Evolutionary conservation across 768 basidiomycete genomes (phyloP), one percentile per base, ranked within the genome.

Genomic region (Leccinum subgranulosum): DNA sequence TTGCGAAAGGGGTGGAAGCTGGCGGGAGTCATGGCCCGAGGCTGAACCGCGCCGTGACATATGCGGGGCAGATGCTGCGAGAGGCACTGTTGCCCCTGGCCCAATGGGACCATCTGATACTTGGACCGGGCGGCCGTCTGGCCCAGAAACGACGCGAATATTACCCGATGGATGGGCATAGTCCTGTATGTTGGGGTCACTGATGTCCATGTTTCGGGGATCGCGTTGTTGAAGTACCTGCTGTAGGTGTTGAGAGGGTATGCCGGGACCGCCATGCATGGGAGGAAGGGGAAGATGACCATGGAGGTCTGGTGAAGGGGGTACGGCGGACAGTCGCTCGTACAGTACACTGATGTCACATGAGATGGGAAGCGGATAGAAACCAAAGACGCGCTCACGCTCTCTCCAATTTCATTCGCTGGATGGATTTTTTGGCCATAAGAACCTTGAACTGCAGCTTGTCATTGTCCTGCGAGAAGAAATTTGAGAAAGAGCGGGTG

Each of bases 391-490:
- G 59, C 57, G 84, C 90, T 78, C 66, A 93, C 92, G 90, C 90
- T 77, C 92, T 79, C 74, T 94, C 92, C 56, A 94, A 78, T 73
- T 91, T 88, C 83, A 92, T 88, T 43, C 92, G 81, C 71, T 91
- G 90, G 45, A 94, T 91, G 66, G 84, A 87, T 64, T 86, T 85
- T 73, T 89, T 92, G 29, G 90, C 84, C 68, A 86, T 80, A 28
- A 90, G 76, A 36, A 92, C 84, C 71, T 91, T 90, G 79, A 86
- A 84, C 69, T 88, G 83, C 58, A 94, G 81, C 74, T 87, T 91
- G 79, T 93, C 92, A 74, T 94, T 94, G 74, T 93, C 90, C 92
- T 94, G 68, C 43, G 66, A 8, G 54, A 51, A 61, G 29, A 55
- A 29, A 1, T 41, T 51, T 15, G 19, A 56, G 33, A 62, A 52